Conservation (phyloP, 2,329 filamentous ascomycete genomes). For the Cadophora sp. region DNA sequence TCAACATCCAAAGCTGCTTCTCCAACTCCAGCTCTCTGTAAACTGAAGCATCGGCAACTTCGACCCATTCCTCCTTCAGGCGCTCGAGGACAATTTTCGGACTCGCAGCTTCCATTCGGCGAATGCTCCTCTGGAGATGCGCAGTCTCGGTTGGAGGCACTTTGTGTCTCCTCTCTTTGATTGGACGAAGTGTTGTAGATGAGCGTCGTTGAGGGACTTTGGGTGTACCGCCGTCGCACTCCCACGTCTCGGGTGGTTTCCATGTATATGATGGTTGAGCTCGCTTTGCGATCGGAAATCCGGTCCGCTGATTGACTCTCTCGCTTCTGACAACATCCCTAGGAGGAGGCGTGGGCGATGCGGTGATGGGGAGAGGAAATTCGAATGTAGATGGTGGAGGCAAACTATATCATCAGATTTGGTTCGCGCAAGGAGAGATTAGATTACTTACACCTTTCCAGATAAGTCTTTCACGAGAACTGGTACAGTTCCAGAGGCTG, state of each 20-base stretch:
- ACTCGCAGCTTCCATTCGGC: slow-evolving; percentile 60
- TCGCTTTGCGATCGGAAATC: background rate
- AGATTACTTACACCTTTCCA: slow-evolving; percentile 26
- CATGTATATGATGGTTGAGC: slow-evolving; percentile 22
- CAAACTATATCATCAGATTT: slow-evolving; percentile 24
- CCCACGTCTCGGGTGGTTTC: slow-evolving; percentile 39
- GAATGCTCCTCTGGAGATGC: slow-evolving; percentile 59
- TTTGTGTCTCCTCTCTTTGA: slow-evolving; percentile 11
- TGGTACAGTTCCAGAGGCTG: slow-evolving; percentile 33
- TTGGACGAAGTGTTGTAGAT: background rate
- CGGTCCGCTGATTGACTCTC: background rate
- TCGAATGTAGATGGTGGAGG: slow-evolving; percentile 33
- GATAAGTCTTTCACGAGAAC: slow-evolving; percentile 32
- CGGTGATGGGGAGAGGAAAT: slow-evolving; percentile 35
- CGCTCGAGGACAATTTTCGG: slow-evolving; percentile 59
- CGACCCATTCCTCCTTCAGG: slow-evolving; percentile 59
- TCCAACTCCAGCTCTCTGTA: slow-evolving; percentile 60
- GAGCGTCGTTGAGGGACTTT: background rate
- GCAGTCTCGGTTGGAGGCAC: slow-evolving; percentile 18
- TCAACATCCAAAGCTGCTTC: slow-evolving; percentile 68
- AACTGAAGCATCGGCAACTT: slow-evolving; percentile 53
- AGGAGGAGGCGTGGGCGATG: slow-evolving; percentile 3
- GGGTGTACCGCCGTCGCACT: slow-evolving; percentile 18
- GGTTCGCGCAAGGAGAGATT: background rate
- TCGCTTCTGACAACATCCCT: background rate